Evolutionary conservation across 2,329 filamentous ascomycete genomes (phyloP).

Genomic region (Talaromyces atroroseus): DNA sequence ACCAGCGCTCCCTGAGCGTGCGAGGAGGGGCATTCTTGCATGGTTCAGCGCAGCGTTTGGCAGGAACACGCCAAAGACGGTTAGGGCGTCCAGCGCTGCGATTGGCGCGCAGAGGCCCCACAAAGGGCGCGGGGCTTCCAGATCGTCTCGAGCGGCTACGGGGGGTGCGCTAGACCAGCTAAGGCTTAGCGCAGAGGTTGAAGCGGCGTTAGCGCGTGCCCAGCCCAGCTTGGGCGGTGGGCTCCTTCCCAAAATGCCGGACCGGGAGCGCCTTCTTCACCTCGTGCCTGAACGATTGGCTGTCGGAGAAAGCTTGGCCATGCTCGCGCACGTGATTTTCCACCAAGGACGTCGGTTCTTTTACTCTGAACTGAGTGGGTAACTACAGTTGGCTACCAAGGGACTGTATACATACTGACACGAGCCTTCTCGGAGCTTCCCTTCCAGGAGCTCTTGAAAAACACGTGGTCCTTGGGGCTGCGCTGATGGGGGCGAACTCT

Average conservation of each 20-base stretch:
- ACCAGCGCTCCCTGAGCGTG: background rate
- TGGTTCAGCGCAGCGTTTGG: background rate
- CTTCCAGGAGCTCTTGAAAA: background rate
- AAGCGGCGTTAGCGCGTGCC: constrained; percentile 1
- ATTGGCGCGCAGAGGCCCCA: background rate
- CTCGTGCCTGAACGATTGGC: constrained; percentile 23
- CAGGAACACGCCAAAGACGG: background rate
- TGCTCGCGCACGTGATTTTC: background rate
- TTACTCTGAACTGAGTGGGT: too few relatives aligned
- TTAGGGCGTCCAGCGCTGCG: background rate
- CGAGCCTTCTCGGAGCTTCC: background rate
- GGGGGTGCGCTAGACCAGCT: background rate
- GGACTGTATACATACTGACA: too few relatives aligned
- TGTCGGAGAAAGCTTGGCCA: constrained; percentile 14
- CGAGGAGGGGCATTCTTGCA: background rate
- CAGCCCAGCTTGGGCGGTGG: constrained; percentile 3
- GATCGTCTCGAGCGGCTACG: constrained; percentile 9
- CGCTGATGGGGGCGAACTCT: background rate
- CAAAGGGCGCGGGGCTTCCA: constrained; percentile 1
- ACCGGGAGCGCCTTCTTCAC: background rate
- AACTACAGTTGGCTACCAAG: background rate
- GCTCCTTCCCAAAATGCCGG: constrained; percentile 13
- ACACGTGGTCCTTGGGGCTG: constrained; percentile 5
- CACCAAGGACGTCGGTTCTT: too few relatives aligned
- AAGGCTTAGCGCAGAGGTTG: constrained; percentile 5